Evolutionary conservation across 768 basidiomycete genomes (phyloP), one percentile per base, ranked within the genome.

Genomic region (Filobasidium floriforme): DNA sequence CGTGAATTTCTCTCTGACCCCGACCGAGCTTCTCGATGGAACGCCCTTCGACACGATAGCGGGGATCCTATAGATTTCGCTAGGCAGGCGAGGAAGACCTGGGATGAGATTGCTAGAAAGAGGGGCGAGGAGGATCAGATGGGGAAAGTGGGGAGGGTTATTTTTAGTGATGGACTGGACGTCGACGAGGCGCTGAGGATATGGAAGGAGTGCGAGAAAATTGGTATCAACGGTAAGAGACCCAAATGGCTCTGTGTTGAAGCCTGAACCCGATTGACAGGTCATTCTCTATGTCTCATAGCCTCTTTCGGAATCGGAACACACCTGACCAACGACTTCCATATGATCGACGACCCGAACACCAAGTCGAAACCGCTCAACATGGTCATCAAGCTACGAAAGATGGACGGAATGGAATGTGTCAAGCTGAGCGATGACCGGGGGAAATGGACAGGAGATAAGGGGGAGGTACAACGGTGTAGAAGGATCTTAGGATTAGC

Each of bases 221-320:
- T 92, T 7, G 92, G 89, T 1, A 84, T 97, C 64, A 70, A 68
- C n/a, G 72, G 79, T 78, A 65, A 67, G 76, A 68, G 10, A 19
- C 9, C 4, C 1, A 26, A 10, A 3, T 46, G n/a, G 40, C n/a
- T 43, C 43, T n/a, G 41, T 11, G 11, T 46, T 46, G 15, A 19
- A 7, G 41, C 28, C 55, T 29, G 41, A 18, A 18, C 4, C 18
- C 1, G 19, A 7, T 43, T 22, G n/a, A 32, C 46, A 24, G 5
- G 11, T 44, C 43, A 10, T 29, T 41, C n/a, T 41, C 43, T 28
- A 32, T 57, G 55, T 29, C 41, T 15, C 28, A 1, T 62, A 94
- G 92, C 87, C 61, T 84, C 87, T 0, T 98, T 92, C 75, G 96
- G 96, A 10, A 92, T 98, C 52, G 96, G 96, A 0, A 99, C 96